phyloP scores from a whole-genome alignment of 345 rosid species.

The Cardiospermum halicacabum region DNA sequence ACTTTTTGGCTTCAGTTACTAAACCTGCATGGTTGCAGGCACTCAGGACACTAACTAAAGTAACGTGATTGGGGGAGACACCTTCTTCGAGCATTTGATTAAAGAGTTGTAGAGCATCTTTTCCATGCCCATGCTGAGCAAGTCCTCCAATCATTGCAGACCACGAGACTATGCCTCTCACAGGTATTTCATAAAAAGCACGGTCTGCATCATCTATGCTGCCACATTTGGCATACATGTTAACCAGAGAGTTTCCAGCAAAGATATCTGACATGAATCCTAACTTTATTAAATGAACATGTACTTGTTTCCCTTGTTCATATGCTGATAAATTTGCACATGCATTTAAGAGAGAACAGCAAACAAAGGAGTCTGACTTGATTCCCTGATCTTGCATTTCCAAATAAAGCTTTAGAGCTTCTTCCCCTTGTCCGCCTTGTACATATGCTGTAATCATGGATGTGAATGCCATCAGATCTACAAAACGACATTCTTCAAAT shows the following conservation, averaged over 20 bases:
- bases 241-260: constrained; percentile 63
- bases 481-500: constrained; percentile 28
- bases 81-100: constrained; percentile 46
- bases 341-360: constrained; percentile 58
- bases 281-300: constrained; percentile 47
- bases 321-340: constrained; percentile 63
- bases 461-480: constrained; percentile 48
- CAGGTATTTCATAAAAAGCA: constrained; percentile 42
- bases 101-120: constrained; percentile 40
- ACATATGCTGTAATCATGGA: constrained; percentile 52
- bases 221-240: constrained; percentile 66
- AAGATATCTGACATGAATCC: constrained; percentile 50
- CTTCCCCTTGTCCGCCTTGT: constrained; percentile 63
- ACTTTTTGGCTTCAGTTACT: constrained; percentile 41
- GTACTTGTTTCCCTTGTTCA: constrained; percentile 69
- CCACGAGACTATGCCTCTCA: constrained; percentile 63
- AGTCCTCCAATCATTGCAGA: constrained; percentile 57
- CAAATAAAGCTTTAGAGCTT: constrained; percentile 49
- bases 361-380: constrained; percentile 54
- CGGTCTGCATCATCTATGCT: constrained; percentile 52
- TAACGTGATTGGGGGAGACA: constrained; percentile 51
- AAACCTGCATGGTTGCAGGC: constrained; percentile 71
- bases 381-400: constrained; percentile 37
- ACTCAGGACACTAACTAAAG: constrained; percentile 50
- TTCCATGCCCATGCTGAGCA: constrained; percentile 58